Evolutionary conservation across 495 filamentous ascomycete genomes (phyloP), one percentile per base, ranked within the genome.

Genomic region (Rostrohypoxylon terebratum): DNA sequence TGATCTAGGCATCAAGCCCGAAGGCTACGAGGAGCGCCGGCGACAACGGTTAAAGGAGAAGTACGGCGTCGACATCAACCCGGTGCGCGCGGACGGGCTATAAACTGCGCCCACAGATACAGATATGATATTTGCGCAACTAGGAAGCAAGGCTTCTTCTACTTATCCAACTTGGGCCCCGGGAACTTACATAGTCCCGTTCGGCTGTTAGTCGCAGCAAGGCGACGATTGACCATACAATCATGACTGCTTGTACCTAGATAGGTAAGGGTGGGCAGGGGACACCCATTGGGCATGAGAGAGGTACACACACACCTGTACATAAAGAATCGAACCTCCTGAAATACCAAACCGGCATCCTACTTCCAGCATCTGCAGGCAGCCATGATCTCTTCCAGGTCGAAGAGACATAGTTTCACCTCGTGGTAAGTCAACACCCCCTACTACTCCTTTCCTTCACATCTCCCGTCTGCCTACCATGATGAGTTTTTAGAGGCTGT

Each of bases 1-100:
- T 0, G 14, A 40, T 10, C 62, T 59, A 97, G 95, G 92, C 23
- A 92, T 99, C 66, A 87, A 91, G 67, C 93, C 86, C 31, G 90
- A 92, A 13, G 93, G 93, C 25, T 99, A 97, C 68, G 90, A 91
- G 69, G 94, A 98, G 84, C 85, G 96, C 80, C 89, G 96, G 73
- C 85, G 87, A 58, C 85, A 93, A 81, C 87, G 94, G 59, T 87
- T 99, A 77, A 92, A 95, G 86, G 89, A 95, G 83, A 91, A 89
- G 71, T 98, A 97, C 75, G 94, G 95, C 63, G 88, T 97, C 68
- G 94, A 97, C 59, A 88, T 98, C 69, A 81, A 84, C 40, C 80
- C 85, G n/a, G 84, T 85, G 16, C 42, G 42, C 10, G 42, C 42
- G 16, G 42, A 45, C 14, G 42, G 42, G 13, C 16, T 45, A 9